phyloP scores from a whole-genome alignment of 495 filamentous ascomycete genomes.

The Staphylotrichum tortipilum region DNA sequence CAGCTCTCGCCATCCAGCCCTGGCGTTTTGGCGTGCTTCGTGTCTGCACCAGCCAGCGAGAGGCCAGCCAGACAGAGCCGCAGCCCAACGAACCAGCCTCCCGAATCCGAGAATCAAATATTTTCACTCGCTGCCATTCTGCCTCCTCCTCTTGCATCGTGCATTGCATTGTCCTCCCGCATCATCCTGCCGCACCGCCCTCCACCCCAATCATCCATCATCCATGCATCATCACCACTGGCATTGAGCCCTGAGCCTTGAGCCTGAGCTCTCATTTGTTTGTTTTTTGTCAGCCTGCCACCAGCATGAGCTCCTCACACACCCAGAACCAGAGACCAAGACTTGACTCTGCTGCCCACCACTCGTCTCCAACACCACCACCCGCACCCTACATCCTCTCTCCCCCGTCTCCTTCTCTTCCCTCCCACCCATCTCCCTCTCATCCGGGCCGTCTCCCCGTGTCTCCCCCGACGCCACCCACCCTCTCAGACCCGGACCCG shows the following conservation, averaged over 20 bases:
- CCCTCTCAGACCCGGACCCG: constrained; percentile 28
- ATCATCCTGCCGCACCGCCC: constrained; percentile 14
- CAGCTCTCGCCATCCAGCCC: not conserved
- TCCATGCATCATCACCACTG: constrained; percentile 6
- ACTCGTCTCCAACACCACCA: constrained; percentile 9
- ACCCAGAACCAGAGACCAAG: constrained; percentile 16
- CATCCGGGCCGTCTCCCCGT: not conserved
- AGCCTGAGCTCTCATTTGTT: constrained; percentile 22
- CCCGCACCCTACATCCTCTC: constrained; percentile 25
- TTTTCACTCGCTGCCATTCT: constrained; percentile 11
- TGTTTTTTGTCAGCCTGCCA: no score
- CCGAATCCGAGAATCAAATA: constrained; percentile 7
- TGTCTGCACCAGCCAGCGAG: no score
- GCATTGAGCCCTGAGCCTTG: constrained; percentile 9
- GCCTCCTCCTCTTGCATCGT: no score
- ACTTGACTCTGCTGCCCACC: not conserved
- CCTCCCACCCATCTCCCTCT: constrained; percentile 22
- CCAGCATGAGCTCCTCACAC: constrained; percentile 17
- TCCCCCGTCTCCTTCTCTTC: constrained; percentile 22
- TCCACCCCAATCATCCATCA: constrained; percentile 11
- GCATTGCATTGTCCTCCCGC: no score
- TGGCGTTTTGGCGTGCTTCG: not conserved
- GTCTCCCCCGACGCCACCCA: constrained; percentile 1
- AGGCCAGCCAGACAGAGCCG: no score
- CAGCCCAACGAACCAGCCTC: no score